These are phyloP conservation scores for Boletus smithii DNA, from an alignment of 1,284 basidiomycete genomes.

Conservation along the genomic window DNA sequence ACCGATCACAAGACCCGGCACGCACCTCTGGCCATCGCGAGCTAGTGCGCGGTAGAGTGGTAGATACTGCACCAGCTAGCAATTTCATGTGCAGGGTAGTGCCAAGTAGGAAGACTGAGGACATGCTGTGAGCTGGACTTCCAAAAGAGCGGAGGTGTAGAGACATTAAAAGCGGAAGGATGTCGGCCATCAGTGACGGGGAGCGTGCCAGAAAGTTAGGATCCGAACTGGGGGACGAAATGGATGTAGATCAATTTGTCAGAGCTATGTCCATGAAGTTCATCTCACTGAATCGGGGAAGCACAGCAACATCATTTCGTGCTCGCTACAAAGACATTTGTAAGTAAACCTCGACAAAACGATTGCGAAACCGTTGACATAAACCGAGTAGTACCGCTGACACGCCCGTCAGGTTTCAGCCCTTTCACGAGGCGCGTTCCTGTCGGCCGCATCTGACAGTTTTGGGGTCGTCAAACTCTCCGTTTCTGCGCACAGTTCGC, in stretches of 20 bases:
- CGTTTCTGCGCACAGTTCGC: conserved; percentile 1
- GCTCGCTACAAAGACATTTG: conserved; percentile 1
- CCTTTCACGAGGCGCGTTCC: conserved; percentile 23
- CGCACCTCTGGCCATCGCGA: conserved; percentile 7
- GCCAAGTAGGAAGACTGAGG: conserved; percentile 7
- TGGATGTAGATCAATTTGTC: conserved; percentile 22
- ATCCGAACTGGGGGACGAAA: conserved; percentile 11
- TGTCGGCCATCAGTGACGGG: conserved; percentile 16
- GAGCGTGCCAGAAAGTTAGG: conserved; percentile 16
- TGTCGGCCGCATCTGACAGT: conserved; percentile 29
- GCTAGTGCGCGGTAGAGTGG: conserved; percentile 3
- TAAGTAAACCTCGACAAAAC: conserved; percentile 8
- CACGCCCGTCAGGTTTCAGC: conserved; percentile 10
- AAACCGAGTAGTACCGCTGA: conserved; percentile 18
- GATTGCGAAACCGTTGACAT: conserved; percentile 28
- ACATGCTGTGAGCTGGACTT: not conserved
- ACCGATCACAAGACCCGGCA: conserved; percentile 25
- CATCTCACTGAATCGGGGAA: conserved; percentile 14
- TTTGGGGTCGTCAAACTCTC: conserved; percentile 26
- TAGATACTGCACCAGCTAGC: conserved; percentile 1
- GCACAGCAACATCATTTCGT: conserved; percentile 3
- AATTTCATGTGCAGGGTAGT: conserved; percentile 19
- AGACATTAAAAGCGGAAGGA: conserved; percentile 8
- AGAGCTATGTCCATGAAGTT: not conserved
- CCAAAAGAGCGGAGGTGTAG: not conserved